Percentiles rank a stretch among this genome's conserved stretches.
Conservation (phyloP, 108 stramenopile species). For the Chaetoceros muelleri region DNA sequence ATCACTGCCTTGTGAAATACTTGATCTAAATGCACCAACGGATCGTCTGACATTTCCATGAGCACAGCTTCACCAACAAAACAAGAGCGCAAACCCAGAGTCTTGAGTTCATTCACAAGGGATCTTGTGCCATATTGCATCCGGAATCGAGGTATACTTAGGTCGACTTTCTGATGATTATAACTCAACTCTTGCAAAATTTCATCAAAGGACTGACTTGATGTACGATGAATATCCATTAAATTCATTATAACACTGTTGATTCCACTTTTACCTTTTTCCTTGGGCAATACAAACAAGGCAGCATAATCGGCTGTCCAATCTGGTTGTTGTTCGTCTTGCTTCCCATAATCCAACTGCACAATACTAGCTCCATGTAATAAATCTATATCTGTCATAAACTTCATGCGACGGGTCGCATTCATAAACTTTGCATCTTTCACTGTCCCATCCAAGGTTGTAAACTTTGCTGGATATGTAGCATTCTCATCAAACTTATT, state of each 20-base stretch:
- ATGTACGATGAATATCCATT: background rate
- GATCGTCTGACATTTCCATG: slow-evolving; percentile 12
- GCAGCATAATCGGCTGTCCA: slow-evolving; percentile 9
- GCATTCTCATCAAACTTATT: slow-evolving; percentile 8
- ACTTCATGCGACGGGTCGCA: slow-evolving; percentile 10
- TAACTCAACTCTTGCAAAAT: slow-evolving; percentile 7
- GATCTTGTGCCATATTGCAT: slow-evolving; percentile 8
- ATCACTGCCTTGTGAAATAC: slow-evolving; percentile 14
- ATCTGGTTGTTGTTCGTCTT: background rate
- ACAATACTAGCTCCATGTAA: slow-evolving; percentile 13
- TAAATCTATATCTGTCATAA: background rate
- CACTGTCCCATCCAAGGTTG: background rate
- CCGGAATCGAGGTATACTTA: slow-evolving; percentile 17
- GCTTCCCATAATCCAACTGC: slow-evolving; percentile 17
- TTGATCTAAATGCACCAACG: slow-evolving; percentile 10
- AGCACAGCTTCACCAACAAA: background rate
- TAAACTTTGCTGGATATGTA: slow-evolving; percentile 5
- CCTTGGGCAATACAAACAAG: slow-evolving; percentile 15
- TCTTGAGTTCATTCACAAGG: slow-evolving; percentile 5
- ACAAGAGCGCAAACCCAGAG: slow-evolving; percentile 9
- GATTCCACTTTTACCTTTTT: slow-evolving; percentile 9
- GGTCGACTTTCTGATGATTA: background rate
- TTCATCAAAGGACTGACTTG: background rate
- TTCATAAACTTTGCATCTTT: slow-evolving; percentile 11
- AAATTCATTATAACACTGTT: slow-evolving; percentile 4